Evolutionary conservation across 352 stramenopile genomes (phyloP).

Genomic region (Phytophthora pistaciae): DNA sequence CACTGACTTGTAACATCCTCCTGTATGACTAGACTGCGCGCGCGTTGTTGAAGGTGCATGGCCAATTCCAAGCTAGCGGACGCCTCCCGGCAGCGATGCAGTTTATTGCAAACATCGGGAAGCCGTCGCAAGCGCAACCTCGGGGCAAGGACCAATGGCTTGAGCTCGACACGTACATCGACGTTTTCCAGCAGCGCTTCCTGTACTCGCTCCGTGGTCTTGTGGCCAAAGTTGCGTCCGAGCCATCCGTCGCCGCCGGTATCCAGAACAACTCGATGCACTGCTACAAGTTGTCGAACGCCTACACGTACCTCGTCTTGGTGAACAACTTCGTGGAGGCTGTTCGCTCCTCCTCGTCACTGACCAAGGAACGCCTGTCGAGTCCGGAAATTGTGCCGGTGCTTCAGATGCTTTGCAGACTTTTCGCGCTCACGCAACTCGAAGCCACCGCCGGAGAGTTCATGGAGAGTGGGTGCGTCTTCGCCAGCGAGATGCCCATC

Average conservation of each 20-base stretch:
- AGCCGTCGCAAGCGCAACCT: constrained; percentile 26
- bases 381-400: constrained; percentile 37
- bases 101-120: constrained; percentile 63
- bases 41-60: constrained; percentile 57
- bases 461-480: constrained; percentile 69
- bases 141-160: constrained; percentile 45
- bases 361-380: constrained; percentile 36
- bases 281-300: constrained; percentile 70
- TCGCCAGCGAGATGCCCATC: constrained; percentile 47
- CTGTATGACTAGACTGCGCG: constrained; percentile 41
- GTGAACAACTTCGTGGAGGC: constrained; percentile 55
- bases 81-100: constrained; percentile 45
- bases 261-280: constrained; percentile 72
- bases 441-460: constrained; percentile 71
- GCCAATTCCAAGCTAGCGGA: constrained; percentile 39
- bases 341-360: constrained; percentile 32
- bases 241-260: constrained; percentile 39
- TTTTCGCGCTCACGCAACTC: constrained; percentile 83
- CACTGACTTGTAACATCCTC: constrained; percentile 3
- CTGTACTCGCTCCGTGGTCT: constrained; percentile 53
- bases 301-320: constrained; percentile 63
- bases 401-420: constrained; percentile 62
- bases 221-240: constrained; percentile 43
- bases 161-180: constrained; percentile 45
- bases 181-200: constrained; percentile 67